Conservation (phyloP, 192 early-diverging fungal species). For the Backusella tuberculispora region DNA sequence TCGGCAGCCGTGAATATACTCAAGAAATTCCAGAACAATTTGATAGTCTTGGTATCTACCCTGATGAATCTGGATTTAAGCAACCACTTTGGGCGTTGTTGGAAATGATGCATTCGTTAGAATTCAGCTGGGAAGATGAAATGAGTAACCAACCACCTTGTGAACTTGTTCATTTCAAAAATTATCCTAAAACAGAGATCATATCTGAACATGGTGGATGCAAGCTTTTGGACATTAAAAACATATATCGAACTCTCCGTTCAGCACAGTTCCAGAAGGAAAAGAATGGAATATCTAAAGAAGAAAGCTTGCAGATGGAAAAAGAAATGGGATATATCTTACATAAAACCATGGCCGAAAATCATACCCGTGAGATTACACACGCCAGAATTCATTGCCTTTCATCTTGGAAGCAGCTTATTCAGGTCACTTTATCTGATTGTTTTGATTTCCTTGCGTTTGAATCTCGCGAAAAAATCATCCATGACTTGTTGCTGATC, state of each 20-base stretch:
- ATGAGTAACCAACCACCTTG: slow-evolving; percentile 32
- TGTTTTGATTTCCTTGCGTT: slow-evolving; percentile 67
- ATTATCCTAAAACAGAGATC: background rate
- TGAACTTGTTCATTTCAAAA: slow-evolving; percentile 44
- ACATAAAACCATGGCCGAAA: slow-evolving; percentile 69
- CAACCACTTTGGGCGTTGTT: slow-evolving; percentile 77
- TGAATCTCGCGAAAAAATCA: slow-evolving; percentile 60
- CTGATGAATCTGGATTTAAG: slow-evolving; percentile 41
- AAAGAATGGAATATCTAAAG: background rate
- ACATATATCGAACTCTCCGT: background rate
- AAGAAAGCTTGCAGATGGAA: slow-evolving; percentile 36
- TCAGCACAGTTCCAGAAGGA: background rate
- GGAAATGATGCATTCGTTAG: slow-evolving; percentile 72
- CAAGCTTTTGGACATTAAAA: slow-evolving; percentile 65
- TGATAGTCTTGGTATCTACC: background rate
- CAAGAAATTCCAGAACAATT: background rate
- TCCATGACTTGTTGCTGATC: slow-evolving; percentile 70
- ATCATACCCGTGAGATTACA: slow-evolving; percentile 70
- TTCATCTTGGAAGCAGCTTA: slow-evolving; percentile 82
- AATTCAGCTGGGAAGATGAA: slow-evolving; percentile 59
- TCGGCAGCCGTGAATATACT: background rate
- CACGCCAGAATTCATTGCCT: slow-evolving; percentile 70
- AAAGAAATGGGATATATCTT: slow-evolving; percentile 63
- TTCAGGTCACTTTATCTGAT: slow-evolving; percentile 70
- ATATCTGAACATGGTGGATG: slow-evolving; percentile 55